These are phyloP conservation scores for Aspergillus neotritici DNA, from an alignment of 2,329 filamentous ascomycete species.

Conservation along the genomic window DNA sequence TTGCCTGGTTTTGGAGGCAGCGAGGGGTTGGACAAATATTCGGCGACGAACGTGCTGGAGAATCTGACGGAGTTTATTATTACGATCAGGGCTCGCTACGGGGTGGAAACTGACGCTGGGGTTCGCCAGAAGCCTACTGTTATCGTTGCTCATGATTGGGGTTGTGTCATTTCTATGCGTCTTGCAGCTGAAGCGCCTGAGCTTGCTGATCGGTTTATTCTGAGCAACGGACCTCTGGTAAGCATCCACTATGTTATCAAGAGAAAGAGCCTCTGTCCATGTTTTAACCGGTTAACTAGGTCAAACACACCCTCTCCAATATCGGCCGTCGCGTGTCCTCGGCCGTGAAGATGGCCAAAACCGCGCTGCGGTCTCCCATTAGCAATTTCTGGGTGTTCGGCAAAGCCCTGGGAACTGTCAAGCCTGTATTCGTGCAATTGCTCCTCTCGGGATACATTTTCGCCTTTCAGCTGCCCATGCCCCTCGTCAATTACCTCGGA, in stretches of 20 bases:
- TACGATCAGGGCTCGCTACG: constrained; percentile 45
- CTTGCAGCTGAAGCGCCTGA: constrained; percentile 55
- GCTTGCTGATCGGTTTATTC: constrained; percentile 52
- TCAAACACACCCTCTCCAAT: constrained; percentile 40
- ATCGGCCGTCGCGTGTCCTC: constrained; percentile 36
- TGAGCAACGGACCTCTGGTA: constrained; percentile 51
- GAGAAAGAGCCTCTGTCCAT: background rate
- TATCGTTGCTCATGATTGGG: constrained; percentile 53
- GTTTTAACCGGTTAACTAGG: constrained; percentile 25
- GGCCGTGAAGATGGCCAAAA: constrained; percentile 47
- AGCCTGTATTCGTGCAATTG: constrained; percentile 46
- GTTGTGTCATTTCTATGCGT: constrained; percentile 47
- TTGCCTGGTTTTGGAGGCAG: constrained; percentile 56
- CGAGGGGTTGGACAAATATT: constrained; percentile 47
- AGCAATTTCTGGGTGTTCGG: constrained; percentile 42
- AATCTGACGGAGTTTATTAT: constrained; percentile 50
- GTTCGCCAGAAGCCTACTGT: constrained; percentile 41
- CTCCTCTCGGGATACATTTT: constrained; percentile 52
- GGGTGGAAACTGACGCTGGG: constrained; percentile 25
- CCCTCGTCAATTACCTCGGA: constrained; percentile 41
- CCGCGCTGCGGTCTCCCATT: constrained; percentile 41
- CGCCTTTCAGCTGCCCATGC: constrained; percentile 46
- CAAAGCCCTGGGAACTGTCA: constrained; percentile 40
- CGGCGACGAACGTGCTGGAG: constrained; percentile 49
- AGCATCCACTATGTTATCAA: constrained; percentile 19